phyloP scores from a whole-genome alignment of 2,329 filamentous ascomycete genomes.

The Aspergillus sp. region DNA sequence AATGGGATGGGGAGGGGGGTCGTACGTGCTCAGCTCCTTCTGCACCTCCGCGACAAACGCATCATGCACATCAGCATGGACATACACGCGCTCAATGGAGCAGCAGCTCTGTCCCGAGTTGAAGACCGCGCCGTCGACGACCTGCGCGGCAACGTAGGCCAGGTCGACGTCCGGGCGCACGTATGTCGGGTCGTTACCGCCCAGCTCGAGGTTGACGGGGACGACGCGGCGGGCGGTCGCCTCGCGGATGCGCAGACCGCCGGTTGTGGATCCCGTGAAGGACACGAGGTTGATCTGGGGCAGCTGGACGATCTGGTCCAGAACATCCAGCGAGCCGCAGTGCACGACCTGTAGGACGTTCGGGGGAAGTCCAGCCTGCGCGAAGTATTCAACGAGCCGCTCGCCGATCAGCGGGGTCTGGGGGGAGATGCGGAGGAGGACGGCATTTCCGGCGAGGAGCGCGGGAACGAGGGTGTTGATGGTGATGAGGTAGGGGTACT shows the following conservation, averaged over 20 bases:
- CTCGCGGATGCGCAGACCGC: constrained; percentile 76
- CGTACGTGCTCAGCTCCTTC: constrained; percentile 65
- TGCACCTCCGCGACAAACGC: constrained; percentile 76
- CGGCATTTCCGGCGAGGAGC: constrained; percentile 80
- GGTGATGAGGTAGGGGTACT: constrained; percentile 91
- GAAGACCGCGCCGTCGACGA: constrained; percentile 87
- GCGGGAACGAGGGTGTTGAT: constrained; percentile 87
- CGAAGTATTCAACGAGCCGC: constrained; percentile 71
- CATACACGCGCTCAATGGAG: constrained; percentile 83
- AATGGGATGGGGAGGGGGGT: background rate
- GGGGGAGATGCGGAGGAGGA: constrained; percentile 87
- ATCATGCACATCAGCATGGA: constrained; percentile 78
- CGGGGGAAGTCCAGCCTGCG: constrained; percentile 71
- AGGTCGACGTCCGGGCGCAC: constrained; percentile 79
- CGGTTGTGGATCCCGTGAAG: constrained; percentile 87
- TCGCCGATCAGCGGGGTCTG: constrained; percentile 88
- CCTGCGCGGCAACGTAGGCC: constrained; percentile 82
- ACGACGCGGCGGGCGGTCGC: constrained; percentile 78
- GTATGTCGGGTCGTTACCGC: constrained; percentile 90
- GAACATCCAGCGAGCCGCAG: constrained; percentile 68
- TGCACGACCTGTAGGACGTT: constrained; percentile 88
- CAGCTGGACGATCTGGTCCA: constrained; percentile 73
- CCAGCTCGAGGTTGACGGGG: constrained; percentile 81
- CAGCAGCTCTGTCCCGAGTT: constrained; percentile 96
- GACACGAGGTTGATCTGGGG: constrained; percentile 74